Percentiles rank a stretch among this genome's conserved stretches.
Conservation (phyloP, 805 yeast species). For the Clavispora fructus region DNA sequence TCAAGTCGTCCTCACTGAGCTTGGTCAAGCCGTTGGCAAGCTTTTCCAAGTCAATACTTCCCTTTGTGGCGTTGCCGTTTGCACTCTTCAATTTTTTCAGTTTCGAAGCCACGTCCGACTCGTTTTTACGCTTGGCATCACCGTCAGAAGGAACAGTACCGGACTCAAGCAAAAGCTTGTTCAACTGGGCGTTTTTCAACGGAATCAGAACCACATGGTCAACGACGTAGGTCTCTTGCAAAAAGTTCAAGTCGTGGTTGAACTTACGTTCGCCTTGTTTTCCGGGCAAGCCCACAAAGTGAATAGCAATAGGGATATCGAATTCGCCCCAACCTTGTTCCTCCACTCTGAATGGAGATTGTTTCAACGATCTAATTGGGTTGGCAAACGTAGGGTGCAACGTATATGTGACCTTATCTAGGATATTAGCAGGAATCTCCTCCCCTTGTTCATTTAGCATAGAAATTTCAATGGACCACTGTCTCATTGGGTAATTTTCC, state of each 20-base stretch:
- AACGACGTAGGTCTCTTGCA: constrained; percentile 65
- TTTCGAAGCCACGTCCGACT: constrained; percentile 26
- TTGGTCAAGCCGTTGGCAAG: constrained; percentile 87
- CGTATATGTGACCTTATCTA: constrained; percentile 89
- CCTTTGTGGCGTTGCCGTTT: constrained; percentile 53
- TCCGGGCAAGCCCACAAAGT: constrained; percentile 57
- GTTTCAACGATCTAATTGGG: constrained; percentile 76
- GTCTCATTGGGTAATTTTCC: constrained; percentile 90
- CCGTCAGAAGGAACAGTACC: constrained; percentile 67
- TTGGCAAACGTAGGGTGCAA: constrained; percentile 93
- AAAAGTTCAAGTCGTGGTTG: constrained; percentile 84
- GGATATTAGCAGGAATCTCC: constrained; percentile 78
- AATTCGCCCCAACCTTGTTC: constrained; percentile 99
- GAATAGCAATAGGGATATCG: constrained; percentile 75
- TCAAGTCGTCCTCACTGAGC: constrained; percentile 84
- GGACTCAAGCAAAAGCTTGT: constrained; percentile 67
- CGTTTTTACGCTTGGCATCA: constrained; percentile 33
- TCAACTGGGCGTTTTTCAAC: constrained; percentile 61
- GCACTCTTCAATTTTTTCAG: constrained; percentile 49
- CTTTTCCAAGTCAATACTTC: constrained; percentile 80
- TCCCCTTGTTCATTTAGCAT: constrained; percentile 76
- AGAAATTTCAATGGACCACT: constrained; percentile 79
- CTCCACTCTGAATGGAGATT: constrained; percentile 78
- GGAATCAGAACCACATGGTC: constrained; percentile 80
- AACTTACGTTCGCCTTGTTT: constrained; percentile 85